phyloP scores from a whole-genome alignment of 2,329 filamentous ascomycete genomes.

The Cordyceps cicadae region DNA sequence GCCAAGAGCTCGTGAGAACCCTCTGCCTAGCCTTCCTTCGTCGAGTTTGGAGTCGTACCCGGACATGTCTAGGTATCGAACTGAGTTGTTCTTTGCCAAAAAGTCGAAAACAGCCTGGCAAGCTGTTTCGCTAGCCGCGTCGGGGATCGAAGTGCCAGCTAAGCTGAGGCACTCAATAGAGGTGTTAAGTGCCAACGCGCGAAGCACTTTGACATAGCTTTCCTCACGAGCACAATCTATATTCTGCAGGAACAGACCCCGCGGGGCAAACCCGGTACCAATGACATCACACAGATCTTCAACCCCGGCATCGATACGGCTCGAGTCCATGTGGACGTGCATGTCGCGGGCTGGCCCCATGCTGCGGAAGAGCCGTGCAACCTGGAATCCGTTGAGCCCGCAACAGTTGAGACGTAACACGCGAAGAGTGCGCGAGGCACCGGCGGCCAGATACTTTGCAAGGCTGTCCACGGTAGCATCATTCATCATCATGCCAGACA shows the following conservation, averaged over 20 bases:
- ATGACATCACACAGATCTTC: constrained; percentile 42
- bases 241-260: constrained; percentile 46
- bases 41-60: constrained; percentile 50
- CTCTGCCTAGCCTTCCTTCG: constrained; percentile 46
- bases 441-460: constrained; percentile 35
- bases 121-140: constrained; percentile 37
- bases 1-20: constrained; percentile 42
- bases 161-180: constrained; percentile 45
- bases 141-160: constrained; percentile 44
- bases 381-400: constrained; percentile 41
- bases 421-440: constrained; percentile 32
- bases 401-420: constrained; percentile 43
- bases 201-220: constrained; percentile 43
- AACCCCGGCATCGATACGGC: constrained; percentile 44
- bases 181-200: constrained; percentile 40
- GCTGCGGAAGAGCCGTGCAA: constrained; percentile 41
- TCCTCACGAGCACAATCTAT: constrained; percentile 45
- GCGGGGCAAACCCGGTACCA: constrained; percentile 38
- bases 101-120: constrained; percentile 41
- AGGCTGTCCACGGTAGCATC: constrained; percentile 39
- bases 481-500: constrained; percentile 48
- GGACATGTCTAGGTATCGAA: constrained; percentile 48
- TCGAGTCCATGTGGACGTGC: constrained; percentile 42
- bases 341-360: constrained; percentile 41
- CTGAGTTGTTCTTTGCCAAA: constrained; percentile 41